A percentile compares a stretch with the other conserved stretches of the same genome.
Evolutionary conservation across 148 eudicot genomes (phyloP).

Genomic region (Camellia granthamiana): DNA sequence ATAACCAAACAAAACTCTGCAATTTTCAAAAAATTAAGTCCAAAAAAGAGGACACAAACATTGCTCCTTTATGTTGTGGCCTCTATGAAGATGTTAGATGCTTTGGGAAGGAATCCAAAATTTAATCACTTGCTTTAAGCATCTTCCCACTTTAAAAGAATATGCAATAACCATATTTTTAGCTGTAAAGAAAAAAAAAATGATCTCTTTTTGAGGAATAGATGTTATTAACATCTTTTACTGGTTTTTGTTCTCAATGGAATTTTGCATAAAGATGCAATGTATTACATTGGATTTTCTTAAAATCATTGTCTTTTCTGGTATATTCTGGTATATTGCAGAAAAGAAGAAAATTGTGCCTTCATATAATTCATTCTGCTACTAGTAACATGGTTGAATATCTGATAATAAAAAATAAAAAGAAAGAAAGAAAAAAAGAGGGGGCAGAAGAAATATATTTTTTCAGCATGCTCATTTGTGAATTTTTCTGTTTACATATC

Average conservation of each 20-base stretch:
- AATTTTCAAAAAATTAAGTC: too few relatives aligned
- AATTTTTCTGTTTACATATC: not conserved
- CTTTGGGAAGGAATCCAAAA: not conserved
- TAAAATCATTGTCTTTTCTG: not conserved
- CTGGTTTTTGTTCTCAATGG: not conserved
- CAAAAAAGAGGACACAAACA: too few relatives aligned
- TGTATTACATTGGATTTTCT: not conserved
- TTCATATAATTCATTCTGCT: not conserved
- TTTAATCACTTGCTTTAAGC: not conserved
- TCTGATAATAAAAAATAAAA: too few relatives aligned
- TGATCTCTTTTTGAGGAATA: not conserved
- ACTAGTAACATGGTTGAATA: too few relatives aligned
- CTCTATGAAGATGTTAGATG: not conserved
- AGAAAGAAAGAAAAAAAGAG: not conserved
- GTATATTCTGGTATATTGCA: not conserved
- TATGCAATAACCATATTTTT: not conserved
- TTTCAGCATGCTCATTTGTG: conserved; percentile 11
- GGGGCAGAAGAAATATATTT: not conserved
- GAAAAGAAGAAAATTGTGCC: not conserved
- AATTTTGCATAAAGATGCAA: not conserved
- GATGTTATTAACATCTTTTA: not conserved
- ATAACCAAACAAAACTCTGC: too few relatives aligned
- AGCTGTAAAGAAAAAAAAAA: not conserved
- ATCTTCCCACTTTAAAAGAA: not conserved
- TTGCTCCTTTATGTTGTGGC: not conserved